Conservation (phyloP, 805 yeast species). For the Metschnikowia lochheadii region DNA sequence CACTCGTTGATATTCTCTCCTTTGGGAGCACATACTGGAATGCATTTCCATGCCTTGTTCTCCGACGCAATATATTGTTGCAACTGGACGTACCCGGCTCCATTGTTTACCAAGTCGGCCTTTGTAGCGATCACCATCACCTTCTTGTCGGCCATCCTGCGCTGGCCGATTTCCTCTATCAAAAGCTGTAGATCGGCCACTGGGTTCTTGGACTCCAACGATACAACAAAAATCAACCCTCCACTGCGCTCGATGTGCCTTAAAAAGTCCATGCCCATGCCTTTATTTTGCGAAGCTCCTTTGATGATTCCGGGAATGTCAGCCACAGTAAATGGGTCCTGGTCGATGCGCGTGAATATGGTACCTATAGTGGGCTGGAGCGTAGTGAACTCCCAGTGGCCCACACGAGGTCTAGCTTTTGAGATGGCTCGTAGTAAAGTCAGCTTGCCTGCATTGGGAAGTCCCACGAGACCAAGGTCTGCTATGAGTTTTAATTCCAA, state of each 20-base stretch:
- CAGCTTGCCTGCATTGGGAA: constrained; percentile 96
- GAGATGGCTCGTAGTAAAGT: constrained; percentile 84
- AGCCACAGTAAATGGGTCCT: constrained; percentile 82
- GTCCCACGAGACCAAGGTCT: constrained; percentile 88
- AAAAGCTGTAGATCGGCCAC: constrained; percentile 58
- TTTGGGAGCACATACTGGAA: constrained; percentile 81
- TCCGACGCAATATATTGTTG: constrained; percentile 36
- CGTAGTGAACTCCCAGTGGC: constrained; percentile 97
- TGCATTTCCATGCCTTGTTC: constrained; percentile 54
- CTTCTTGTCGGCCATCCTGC: constrained; percentile 55
- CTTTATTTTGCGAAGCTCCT: constrained; percentile 82
- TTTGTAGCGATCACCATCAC: constrained; percentile 87
- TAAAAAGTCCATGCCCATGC: constrained; percentile 90
- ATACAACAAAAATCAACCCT: constrained; percentile 83
- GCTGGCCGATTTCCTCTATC: constrained; percentile 65
- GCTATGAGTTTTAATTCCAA: constrained; percentile 87
- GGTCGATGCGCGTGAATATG: constrained; percentile 59
- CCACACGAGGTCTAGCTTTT: constrained; percentile 83
- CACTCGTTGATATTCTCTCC: constrained; percentile 70
- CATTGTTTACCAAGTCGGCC: constrained; percentile 68
- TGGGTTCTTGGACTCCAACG: constrained; percentile 67
- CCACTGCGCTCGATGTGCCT: constrained; percentile 90
- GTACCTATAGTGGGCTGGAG: constrained; percentile 91
- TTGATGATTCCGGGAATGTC: constrained; percentile 95
- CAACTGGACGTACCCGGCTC: constrained; percentile 45